Evolutionary conservation across 2,329 filamentous ascomycete species (phyloP), one percentile per base, ranked within the genome.

Genomic region (Trichoderma brevicompactum): DNA sequence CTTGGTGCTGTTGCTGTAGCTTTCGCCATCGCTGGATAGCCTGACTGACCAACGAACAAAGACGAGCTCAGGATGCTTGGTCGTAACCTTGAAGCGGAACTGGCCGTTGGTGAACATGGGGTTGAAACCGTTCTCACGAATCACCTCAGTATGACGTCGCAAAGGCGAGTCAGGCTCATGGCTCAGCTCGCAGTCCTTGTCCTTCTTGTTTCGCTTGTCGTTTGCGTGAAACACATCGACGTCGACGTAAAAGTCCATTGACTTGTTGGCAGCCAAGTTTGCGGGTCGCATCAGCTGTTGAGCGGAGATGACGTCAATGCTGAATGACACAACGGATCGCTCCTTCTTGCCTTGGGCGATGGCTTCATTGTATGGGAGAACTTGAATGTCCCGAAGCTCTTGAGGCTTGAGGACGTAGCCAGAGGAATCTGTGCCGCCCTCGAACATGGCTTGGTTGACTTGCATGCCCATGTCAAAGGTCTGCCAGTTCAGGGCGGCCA

Each of bases 401-500:
- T 89, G 86, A 19, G 95, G 94, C 80, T 99, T 99, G 61, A 97
- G 85, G 13, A 98, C 93, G 73, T 98, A 99, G 50, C 95, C 95
- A 2, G 91, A 92, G 64, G 88, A 87, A 78, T 97, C 95, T 12
- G 86, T 89, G 49, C 92, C 92, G 65, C 92, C 92, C 53, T 93
- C 91, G 75, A 97, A 99, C 95, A 99, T 98, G 73, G 95, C 95
- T 70, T 95, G 91, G 75, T 98, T 98, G 76, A 98, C 85, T 75
- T 98, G 94, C 86, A 97, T 95, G 52, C 94, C 92, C 17, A 96
- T 84, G 74, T 98, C 95, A 73, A 96, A 97, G 0, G 94, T 98
- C 79, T 99, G 95, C 94, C 95, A 98, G 79, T 99, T 99, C 68
- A 98, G 83, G 0, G 95, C 95, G 13, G 91, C 93, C 94, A 99